Evolutionary conservation across 805 yeast species (phyloP), one percentile per base, ranked within the genome.

Genomic region (Dipodascus geniculatus): DNA sequence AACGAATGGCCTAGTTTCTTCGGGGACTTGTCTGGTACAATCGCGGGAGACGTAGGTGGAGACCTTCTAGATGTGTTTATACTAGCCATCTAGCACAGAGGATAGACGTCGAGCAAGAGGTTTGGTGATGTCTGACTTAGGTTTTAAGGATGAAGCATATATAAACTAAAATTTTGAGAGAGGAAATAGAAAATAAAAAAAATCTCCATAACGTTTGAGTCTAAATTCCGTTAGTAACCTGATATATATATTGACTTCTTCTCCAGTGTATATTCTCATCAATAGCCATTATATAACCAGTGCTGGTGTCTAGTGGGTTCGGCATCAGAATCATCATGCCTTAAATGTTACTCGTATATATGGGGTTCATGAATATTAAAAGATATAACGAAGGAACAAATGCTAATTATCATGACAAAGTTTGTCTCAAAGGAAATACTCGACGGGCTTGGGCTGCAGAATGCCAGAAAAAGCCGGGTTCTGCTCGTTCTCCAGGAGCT

Each of bases 371-470:
- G 4, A 38, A n/a, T 38, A 38, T 38, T 38, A 38, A 17, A 38
- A 38, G 44, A 38, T n/a, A 38, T n/a, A 17, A n/a, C 20, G 17
- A 4, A 14, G 44, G 6, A n/a, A 38, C 11, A 11, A 38, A 38
- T 38, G 44, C 44, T 38, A 17, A 38, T n/a, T n/a, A 38, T 38
- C 14, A n/a, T 38, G 19, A 17, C 35, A 28, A 28, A 28, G 11
- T 8, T 28, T 8, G 44, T 4, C 44, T 63, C 60, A 77, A 53
- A 78, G 62, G 59, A 79, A 79, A 61, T 79, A 79, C 57, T 79
- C 82, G 22, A 78, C 76, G 53, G 75, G 78, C 56, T 71, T 70
- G 23, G 69, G 68, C 54, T 55, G 61, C 16, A 54, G 38, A 11
- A 48, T 31, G n/a, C 53, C 54, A 51, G 44, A 60, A 47, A 49